Conservation (phyloP, 768 basidiomycete species). For the button mushroom (Agaricus bisporus) region DNA sequence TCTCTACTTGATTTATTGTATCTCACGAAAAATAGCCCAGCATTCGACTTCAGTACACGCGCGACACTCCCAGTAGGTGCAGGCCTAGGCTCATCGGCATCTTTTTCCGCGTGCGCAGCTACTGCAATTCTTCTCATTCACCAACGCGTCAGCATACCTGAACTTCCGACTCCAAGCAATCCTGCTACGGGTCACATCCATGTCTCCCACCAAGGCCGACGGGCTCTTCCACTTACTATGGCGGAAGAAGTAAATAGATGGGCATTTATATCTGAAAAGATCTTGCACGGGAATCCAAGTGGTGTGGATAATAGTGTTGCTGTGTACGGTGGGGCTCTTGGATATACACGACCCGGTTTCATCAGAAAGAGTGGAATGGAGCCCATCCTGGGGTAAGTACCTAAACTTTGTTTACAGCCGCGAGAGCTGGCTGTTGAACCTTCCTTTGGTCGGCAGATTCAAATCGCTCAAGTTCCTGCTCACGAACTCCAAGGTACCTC, state of each 20-base stretch:
- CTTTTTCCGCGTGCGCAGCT: slow-evolving; percentile 85
- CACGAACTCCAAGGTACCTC: slow-evolving; percentile 87
- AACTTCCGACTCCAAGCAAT: slow-evolving; percentile 41
- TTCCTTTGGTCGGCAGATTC: slow-evolving; percentile 50
- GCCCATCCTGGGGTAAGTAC: slow-evolving; percentile 73
- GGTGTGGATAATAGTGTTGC: slow-evolving; percentile 96
- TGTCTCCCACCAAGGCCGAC: slow-evolving; percentile 58
- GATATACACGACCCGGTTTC: slow-evolving; percentile 80
- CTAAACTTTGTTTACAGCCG: slow-evolving; percentile 1
- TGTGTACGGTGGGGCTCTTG: slow-evolving; percentile 87
- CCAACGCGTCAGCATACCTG: slow-evolving; percentile 55
- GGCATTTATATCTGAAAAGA: slow-evolving; percentile 94
- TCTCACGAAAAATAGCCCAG: slow-evolving; percentile 41
- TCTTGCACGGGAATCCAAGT: slow-evolving; percentile 94
- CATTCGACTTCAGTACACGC: slow-evolving; percentile 76
- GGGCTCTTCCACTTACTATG: slow-evolving; percentile 52
- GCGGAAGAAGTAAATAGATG: slow-evolving; percentile 86
- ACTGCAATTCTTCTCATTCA: slow-evolving; percentile 75
- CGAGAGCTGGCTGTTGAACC: slow-evolving; percentile 4
- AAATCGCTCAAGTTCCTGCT: slow-evolving; percentile 85
- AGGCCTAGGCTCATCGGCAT: slow-evolving; percentile 94
- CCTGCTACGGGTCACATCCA: slow-evolving; percentile 46
- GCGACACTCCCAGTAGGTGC: slow-evolving; percentile 91
- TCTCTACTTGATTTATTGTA: slow-evolving; percentile 16
- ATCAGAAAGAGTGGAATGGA: slow-evolving; percentile 79